These are phyloP conservation scores for Aspergillus niger DNA, from an alignment of 2,329 filamentous ascomycete genomes.

Conservation along the genomic window DNA sequence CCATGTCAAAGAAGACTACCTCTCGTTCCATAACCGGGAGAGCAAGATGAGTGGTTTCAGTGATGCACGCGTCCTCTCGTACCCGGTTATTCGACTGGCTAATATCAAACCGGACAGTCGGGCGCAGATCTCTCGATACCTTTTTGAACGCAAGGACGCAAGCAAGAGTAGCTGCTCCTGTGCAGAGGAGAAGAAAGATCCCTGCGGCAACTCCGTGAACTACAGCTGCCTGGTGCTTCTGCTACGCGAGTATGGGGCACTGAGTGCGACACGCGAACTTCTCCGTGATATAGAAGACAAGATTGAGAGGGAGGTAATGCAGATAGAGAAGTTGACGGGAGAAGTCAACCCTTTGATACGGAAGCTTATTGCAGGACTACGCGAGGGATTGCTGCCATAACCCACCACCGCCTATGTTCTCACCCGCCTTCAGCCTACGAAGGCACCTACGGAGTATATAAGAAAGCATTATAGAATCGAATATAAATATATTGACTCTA, in stretches of 20 bases:
- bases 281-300: constrained; percentile 9
- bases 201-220: not conserved
- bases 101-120: not conserved
- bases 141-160: not conserved
- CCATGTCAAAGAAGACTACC: not conserved
- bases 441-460: not conserved
- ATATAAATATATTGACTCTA: not conserved
- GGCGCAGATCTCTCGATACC: not conserved
- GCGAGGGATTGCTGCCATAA: not conserved
- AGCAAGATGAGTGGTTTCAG: not conserved
- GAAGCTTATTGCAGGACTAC: not conserved
- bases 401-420: not conserved
- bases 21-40: not conserved
- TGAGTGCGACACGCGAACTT: not conserved
- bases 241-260: not conserved
- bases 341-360: constrained; percentile 1
- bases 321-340: constrained; percentile 4
- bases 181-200: not conserved
- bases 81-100: not conserved
- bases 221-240: not conserved
- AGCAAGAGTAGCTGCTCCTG: not conserved
- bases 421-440: not conserved
- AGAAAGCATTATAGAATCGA: not conserved
- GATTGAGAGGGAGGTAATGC: constrained; percentile 1
- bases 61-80: not conserved